Evolutionary conservation across 805 yeast genomes (phyloP).

Genomic region (Phaffomyces antillensis): DNA sequence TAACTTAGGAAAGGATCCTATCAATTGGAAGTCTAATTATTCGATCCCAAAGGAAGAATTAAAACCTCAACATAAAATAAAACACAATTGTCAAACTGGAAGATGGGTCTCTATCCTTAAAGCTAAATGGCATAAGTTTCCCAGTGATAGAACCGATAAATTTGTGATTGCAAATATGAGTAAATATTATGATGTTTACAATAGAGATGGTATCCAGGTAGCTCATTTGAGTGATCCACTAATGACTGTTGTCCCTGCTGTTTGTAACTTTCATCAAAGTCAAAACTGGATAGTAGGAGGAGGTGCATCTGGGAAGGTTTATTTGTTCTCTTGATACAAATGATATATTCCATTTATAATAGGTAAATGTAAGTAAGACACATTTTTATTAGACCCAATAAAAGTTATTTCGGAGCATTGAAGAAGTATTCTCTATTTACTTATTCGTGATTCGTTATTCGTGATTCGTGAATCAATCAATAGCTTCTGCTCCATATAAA

Average conservation of each 20-base stretch:
- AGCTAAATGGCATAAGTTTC: slow-evolving; percentile 76
- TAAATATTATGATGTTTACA: slow-evolving; percentile 75
- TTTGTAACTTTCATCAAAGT: slow-evolving; percentile 72
- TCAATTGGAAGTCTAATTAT: slow-evolving; percentile 13
- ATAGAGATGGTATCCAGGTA: slow-evolving; percentile 65
- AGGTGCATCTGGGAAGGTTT: slow-evolving; percentile 86
- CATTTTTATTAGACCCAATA: too few species aligned
- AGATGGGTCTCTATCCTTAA: slow-evolving; percentile 93
- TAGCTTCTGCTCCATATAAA: too few species aligned
- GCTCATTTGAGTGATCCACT: slow-evolving; percentile 60
- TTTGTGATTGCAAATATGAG: slow-evolving; percentile 94
- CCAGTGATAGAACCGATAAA: slow-evolving; percentile 66
- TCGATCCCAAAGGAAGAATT: slow-evolving; percentile 29
- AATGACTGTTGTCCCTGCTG: slow-evolving; percentile 93
- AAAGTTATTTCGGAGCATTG: too few species aligned
- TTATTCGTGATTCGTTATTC: too few species aligned
- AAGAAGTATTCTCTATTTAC: too few species aligned
- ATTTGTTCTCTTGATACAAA: slow-evolving; percentile 32
- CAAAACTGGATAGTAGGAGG: slow-evolving; percentile 92
- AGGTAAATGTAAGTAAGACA: too few species aligned
- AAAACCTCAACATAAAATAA: slow-evolving; percentile 54
- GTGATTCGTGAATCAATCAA: too few species aligned
- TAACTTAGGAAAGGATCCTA: slow-evolving; percentile 33
- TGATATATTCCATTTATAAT: too few species aligned
- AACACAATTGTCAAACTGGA: slow-evolving; percentile 94